Base-by-base conservation (phyloP, 148 eudicot species). In the Camellia granthamiana region DNA sequence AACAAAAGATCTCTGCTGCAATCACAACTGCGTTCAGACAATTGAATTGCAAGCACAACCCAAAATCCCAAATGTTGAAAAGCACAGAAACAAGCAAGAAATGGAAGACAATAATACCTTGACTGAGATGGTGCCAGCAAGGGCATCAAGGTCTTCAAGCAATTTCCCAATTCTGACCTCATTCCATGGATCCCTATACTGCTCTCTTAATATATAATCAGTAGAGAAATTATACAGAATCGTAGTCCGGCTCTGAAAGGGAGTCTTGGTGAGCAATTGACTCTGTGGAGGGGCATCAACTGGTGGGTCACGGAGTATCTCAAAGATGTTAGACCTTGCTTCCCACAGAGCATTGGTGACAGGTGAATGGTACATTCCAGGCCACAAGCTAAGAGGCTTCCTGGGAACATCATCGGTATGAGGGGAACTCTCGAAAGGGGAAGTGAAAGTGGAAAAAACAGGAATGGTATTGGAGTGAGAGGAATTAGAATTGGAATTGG, bases 341-440 rank as follows among this genome's bases (percentile, higher is more conserved):
- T 97, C 99, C 98, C 99, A 97, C n/a, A 94, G 81, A 30, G 99
- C 97, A 71, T 85, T 90, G 15, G 99, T 94, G 5, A 97, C 98
- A 0, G 99, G 99, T 4, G 98, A 94, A 84, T 94, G 98, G 83
- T 96, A 96, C 99, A 96, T 96, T 47, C 99, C 99, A 44, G 99
- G 99, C 99, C 99, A 96, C 58, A 96, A 81, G 69, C 90, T 90
- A 2, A 92, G 78, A 3, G 95, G 95, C 77, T 96, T 91, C 65
- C 89, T 89, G 21, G 69, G 49, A 8, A 80, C 81, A 72, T 88
- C 91, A 12, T 67, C 84, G 0, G 67, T 78, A 44, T 42, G 71
- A 9, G 81, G 85, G 2, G 88, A 86, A 65, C 69, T 75, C n/a
- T 87, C 88, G 74, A 84, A 88, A 5, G 91, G 88, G 56, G 90